These are phyloP conservation scores for Talaromyces proteolyticus DNA, from an alignment of 495 filamentous ascomycete genomes.

Conservation along the genomic window DNA sequence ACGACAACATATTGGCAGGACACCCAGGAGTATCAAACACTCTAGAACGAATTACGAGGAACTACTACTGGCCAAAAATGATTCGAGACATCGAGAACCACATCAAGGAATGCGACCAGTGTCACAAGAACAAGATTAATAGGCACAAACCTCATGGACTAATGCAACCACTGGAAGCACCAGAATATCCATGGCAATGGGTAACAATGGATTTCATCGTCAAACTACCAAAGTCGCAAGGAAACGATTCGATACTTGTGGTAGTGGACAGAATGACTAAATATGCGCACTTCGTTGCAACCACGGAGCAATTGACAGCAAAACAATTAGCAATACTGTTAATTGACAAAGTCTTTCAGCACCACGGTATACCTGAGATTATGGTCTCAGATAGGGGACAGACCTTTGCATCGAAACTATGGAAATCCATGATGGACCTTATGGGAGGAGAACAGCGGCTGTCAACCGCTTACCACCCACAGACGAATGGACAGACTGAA, in stretches of 20 bases:
- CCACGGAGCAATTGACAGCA: neutral
- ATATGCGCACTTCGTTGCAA: constrained; percentile 3
- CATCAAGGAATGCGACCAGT: neutral
- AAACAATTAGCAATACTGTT: neutral
- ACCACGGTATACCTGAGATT: constrained; percentile 1
- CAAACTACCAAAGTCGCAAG: neutral
- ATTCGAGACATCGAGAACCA: constrained; percentile 5
- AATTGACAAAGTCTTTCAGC: neutral
- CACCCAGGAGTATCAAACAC: neutral
- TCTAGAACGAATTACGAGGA: constrained; percentile 2
- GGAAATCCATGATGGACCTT: neutral
- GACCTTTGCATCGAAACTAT: constrained; percentile 5
- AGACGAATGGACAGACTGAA: neutral
- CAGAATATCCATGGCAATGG: constrained; percentile 4
- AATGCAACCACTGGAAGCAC: constrained; percentile 5
- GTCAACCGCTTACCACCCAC: neutral
- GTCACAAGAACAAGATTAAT: neutral
- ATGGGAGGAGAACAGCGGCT: neutral
- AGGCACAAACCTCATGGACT: constrained; percentile 7
- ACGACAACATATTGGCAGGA: neutral
- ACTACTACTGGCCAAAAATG: constrained; percentile 2
- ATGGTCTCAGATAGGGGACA: constrained; percentile 5
- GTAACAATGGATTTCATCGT: constrained; percentile 16
- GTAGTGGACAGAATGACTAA: constrained; percentile 4
- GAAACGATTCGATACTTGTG: constrained; percentile 4